Conservation (phyloP, 345 rosid genomes). For the Microthlaspi erraticum region DNA sequence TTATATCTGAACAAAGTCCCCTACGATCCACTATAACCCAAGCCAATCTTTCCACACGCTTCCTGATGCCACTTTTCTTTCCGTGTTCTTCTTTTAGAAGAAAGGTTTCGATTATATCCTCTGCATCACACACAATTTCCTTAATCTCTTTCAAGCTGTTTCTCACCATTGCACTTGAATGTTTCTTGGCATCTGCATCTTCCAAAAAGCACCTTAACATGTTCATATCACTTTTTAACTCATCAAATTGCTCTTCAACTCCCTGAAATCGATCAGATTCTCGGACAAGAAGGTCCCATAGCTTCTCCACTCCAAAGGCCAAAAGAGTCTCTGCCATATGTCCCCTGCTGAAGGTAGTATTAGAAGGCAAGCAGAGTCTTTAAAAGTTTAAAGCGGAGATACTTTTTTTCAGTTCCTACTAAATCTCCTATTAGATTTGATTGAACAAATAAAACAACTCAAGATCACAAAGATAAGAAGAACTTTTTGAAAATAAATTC, state of each 20-base stretch:
- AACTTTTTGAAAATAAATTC: too few species aligned
- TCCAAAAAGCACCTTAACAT: constrained; percentile 47
- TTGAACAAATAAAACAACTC: too few species aligned
- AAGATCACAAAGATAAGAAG: too few species aligned
- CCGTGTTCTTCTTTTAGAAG: constrained; percentile 9
- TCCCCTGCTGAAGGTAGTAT: not conserved
- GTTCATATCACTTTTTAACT: constrained; percentile 30
- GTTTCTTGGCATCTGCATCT: constrained; percentile 49
- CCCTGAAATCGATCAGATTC: constrained; percentile 41
- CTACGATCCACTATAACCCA: not conserved
- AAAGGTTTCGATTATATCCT: constrained; percentile 40
- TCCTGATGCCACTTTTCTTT: not conserved
- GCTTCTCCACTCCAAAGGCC: constrained; percentile 37
- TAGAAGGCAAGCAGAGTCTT: too few species aligned
- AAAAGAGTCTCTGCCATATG: constrained; percentile 49
- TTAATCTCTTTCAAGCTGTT: constrained; percentile 41
- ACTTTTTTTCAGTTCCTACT: too few species aligned
- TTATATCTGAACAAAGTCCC: not conserved
- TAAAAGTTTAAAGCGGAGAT: too few species aligned
- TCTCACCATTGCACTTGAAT: constrained; percentile 35
- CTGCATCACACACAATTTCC: constrained; percentile 35
- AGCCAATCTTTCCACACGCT: not conserved
- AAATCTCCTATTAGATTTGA: too few species aligned
- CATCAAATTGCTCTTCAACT: constrained; percentile 29
- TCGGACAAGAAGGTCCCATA: constrained; percentile 34